Percentiles rank a stretch among this genome's conserved stretches.
Evolutionary conservation across 2,329 filamentous ascomycete genomes (phyloP).

Genomic region (Macrophomina tecta): DNA sequence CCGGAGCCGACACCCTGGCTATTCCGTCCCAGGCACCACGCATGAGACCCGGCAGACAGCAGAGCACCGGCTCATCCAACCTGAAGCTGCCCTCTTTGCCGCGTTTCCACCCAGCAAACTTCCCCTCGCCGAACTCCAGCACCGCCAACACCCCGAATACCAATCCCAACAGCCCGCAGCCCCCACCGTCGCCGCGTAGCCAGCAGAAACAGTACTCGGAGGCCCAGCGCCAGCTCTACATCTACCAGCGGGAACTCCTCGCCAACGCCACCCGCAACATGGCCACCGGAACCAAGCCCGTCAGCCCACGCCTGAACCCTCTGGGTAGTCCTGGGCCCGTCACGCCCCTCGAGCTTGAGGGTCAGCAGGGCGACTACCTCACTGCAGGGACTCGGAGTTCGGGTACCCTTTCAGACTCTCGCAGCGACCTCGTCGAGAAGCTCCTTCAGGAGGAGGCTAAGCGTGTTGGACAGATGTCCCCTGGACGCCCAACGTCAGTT

Average conservation of each 20-base stretch:
- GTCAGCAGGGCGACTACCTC: constrained; percentile 52
- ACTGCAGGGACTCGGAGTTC: constrained; percentile 48
- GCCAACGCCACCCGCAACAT: constrained; percentile 34
- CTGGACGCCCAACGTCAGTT: constrained; percentile 19
- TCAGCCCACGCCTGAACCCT: constrained; percentile 56
- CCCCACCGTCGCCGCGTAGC: constrained; percentile 51
- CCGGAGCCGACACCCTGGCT: constrained; percentile 38
- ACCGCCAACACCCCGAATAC: constrained; percentile 44
- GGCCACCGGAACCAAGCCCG: constrained; percentile 43
- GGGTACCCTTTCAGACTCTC: constrained; percentile 30
- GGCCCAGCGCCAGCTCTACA: constrained; percentile 55
- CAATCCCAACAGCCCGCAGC: constrained; percentile 48
- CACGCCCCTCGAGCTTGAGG: constrained; percentile 59
- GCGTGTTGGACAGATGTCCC: constrained; percentile 41
- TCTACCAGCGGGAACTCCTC: constrained; percentile 55
- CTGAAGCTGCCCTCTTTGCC: constrained; percentile 57
- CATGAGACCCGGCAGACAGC: constrained; percentile 42
- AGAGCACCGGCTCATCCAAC: constrained; percentile 42
- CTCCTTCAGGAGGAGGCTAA: constrained; percentile 53
- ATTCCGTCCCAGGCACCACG: constrained; percentile 45
- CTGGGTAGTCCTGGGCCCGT: constrained; percentile 59
- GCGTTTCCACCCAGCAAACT: constrained; percentile 61
- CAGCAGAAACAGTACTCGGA: constrained; percentile 54
- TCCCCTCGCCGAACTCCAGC: constrained; percentile 49
- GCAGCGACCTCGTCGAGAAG: constrained; percentile 53